Evolutionary conservation across 129 eudicot species (phyloP), one percentile per base, ranked within the genome.

Genomic region (Calendula officinalis): DNA sequence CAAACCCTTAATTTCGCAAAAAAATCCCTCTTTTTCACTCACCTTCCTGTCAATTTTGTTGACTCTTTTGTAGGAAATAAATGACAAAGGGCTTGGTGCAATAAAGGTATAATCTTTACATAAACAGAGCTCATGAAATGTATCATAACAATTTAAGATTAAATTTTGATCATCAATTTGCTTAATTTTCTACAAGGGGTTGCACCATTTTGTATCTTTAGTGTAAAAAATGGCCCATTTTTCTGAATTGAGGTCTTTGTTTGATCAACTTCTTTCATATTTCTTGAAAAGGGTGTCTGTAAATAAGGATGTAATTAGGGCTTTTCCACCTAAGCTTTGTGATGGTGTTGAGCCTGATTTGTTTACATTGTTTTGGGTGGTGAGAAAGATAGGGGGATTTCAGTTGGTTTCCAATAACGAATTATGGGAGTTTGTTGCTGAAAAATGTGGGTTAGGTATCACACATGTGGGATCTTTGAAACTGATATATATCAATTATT

Each of bases 301-400:
- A 5, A 59, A 67, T 46, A 80, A 82, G 55, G 72, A 72, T 60
- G 9, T 74, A 49, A 58, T 69, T 58, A 55, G 81, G 77, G 84
- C 80, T 36, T 59, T 82, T 69, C 96, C 90, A 27, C 88, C 70
- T 33, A 71, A 81, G 51, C 64, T 84, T 32, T 75, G 82, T 41
- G 78, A 89, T 67, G 97, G 90, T 62, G 75, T 64, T 43, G 70
- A 80, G 1, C 71, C 63, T 17, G 86, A 89, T 69, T 82, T 89
- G 84, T 85, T 89, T 63, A 77, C 78, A 53, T 75, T 89, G 32
- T 89, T 85, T 52, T 83, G 90, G 76, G 78, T 73, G 13, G 90
- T 85, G 53, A 75, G 85, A 68, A 80, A 69, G 41, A 70, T 63
- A 3, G 97, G 90, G 14, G 86, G 84, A 12, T 81, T 75, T 50